Evolutionary conservation across 768 basidiomycete genomes (phyloP).

Genomic region (Boletus vinaceobasis): DNA sequence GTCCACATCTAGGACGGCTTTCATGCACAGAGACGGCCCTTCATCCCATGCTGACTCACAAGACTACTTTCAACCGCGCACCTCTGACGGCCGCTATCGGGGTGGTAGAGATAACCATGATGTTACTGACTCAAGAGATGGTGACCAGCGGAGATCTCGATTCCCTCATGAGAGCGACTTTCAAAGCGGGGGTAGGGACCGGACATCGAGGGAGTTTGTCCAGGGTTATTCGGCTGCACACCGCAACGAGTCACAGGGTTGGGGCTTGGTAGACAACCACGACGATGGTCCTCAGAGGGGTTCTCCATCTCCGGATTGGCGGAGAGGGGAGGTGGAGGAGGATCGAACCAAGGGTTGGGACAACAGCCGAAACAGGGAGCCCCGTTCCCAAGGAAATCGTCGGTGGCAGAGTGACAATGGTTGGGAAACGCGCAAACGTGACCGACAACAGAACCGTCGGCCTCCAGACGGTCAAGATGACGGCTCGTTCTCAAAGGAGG

Average conservation of each 20-base stretch:
- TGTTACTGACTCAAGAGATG: slow-evolving; percentile 39
- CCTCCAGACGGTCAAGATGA: slow-evolving; percentile 30
- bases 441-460: slow-evolving; percentile 40
- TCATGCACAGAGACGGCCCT: slow-evolving; percentile 43
- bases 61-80: slow-evolving; percentile 37
- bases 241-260: slow-evolving; percentile 47
- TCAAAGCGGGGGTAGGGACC: slow-evolving; percentile 41
- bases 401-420: slow-evolving; percentile 40
- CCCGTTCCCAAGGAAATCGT: slow-evolving; percentile 27
- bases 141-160: slow-evolving; percentile 44
- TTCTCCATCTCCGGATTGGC: slow-evolving; percentile 46
- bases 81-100: slow-evolving; percentile 51
- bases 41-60: slow-evolving; percentile 48
- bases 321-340: slow-evolving; percentile 34
- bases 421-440: slow-evolving; percentile 52
- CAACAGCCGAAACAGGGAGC: slow-evolving; percentile 37
- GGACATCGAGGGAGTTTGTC: slow-evolving; percentile 47
- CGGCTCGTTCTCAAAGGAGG: slow-evolving; percentile 32
- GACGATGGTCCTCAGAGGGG: slow-evolving; percentile 40
- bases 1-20: slow-evolving; percentile 36
- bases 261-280: slow-evolving; percentile 39
- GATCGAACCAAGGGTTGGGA: slow-evolving; percentile 37
- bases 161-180: slow-evolving; percentile 40
- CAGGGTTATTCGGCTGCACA: slow-evolving; percentile 41
- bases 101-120: slow-evolving; percentile 50